Evolutionary conservation across 768 basidiomycete species (phyloP).

Genomic region (Phlebiopsis flavidoalba): DNA sequence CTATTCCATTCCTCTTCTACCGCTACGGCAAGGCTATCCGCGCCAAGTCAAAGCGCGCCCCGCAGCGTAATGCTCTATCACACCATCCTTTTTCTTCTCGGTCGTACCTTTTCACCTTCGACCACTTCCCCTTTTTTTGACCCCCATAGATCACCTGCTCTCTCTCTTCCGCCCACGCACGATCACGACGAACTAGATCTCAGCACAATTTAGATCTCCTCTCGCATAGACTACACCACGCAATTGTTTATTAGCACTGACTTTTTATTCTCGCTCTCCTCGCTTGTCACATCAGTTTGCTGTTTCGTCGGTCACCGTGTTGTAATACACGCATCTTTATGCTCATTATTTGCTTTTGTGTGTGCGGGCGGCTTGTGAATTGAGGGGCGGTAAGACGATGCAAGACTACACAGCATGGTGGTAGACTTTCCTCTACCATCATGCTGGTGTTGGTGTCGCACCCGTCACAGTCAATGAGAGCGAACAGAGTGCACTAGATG

Average conservation of each 20-base stretch:
- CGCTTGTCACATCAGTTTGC: not conserved
- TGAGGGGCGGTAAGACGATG: not conserved
- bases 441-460: slow-evolving; percentile 9
- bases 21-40: slow-evolving; percentile 33
- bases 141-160: not conserved
- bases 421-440: slow-evolving; percentile 9
- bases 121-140: not conserved
- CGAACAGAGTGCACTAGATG: too few relatives aligned
- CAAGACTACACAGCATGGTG: slow-evolving; percentile 4
- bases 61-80: not conserved
- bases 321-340: not conserved
- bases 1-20: slow-evolving; percentile 37
- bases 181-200: not conserved
- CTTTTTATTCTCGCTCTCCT: not conserved
- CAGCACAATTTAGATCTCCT: not conserved
- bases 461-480: not conserved
- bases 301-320: not conserved
- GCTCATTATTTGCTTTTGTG: not conserved
- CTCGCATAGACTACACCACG: not conserved
- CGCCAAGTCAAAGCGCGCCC: slow-evolving; percentile 32
- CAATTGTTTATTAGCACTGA: not conserved
- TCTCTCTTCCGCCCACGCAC: not conserved
- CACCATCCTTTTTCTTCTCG: not conserved
- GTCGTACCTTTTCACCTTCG: not conserved
- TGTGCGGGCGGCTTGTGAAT: not conserved